Conservation (phyloP, 495 filamentous ascomycete genomes). For the Xylaria bambusicola region DNA sequence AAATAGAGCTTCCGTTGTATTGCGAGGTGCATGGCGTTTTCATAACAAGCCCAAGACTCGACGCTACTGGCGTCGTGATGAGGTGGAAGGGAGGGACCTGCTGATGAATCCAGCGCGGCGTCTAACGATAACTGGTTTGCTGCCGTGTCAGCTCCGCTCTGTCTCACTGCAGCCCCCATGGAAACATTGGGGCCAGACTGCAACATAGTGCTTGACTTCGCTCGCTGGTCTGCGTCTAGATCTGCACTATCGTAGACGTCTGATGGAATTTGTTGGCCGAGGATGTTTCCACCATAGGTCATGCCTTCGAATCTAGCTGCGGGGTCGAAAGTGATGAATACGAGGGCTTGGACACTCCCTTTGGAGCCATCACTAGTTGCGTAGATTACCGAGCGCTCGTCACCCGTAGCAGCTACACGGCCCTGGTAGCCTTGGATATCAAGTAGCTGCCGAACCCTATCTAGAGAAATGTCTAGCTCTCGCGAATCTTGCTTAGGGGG, state of each 20-base stretch:
- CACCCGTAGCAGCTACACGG: slow-evolving; percentile 53
- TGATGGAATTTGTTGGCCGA: slow-evolving; percentile 19
- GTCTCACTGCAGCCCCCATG: slow-evolving; percentile 5
- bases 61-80: background rate
- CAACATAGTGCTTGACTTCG: background rate
- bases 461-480: slow-evolving; percentile 29
- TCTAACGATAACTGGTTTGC: background rate
- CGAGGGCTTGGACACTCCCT: slow-evolving; percentile 47
- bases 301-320: slow-evolving; percentile 38
- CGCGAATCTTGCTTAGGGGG: slow-evolving; percentile 52
- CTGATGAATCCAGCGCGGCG: background rate
- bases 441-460: slow-evolving; percentile 56
- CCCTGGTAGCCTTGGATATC: slow-evolving; percentile 55
- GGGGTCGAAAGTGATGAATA: slow-evolving; percentile 68
- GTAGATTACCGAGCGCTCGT: slow-evolving; percentile 66
- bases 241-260: background rate
- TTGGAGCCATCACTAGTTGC: slow-evolving; percentile 42
- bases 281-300: slow-evolving; percentile 36
- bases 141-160: slow-evolving; percentile 6
- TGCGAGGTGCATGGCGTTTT: slow-evolving; percentile 28
- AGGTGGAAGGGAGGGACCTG: slow-evolving; percentile 13
- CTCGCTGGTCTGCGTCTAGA: background rate
- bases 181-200: slow-evolving; percentile 5
- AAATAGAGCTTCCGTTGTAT: slow-evolving; percentile 24
- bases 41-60: slow-evolving; percentile 22